Evolutionary conservation across 2,329 filamentous ascomycete genomes (phyloP), one percentile per base, ranked within the genome.

Genomic region (Phaeoacremonium minimum): DNA sequence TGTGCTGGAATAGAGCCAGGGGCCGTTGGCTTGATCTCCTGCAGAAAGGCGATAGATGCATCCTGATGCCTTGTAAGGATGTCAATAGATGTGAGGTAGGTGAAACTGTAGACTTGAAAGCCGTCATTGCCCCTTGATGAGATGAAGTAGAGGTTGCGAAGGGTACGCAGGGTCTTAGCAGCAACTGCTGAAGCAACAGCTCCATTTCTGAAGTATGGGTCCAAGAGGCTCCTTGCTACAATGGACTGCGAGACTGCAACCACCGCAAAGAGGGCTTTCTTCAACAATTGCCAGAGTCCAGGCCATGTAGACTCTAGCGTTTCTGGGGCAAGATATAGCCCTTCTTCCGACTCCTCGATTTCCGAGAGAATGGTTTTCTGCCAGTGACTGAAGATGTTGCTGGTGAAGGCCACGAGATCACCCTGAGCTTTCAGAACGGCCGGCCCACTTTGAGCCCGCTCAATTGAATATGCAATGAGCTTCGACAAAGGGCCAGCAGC

Each of bases 21-120:
- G 42, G 61, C 49, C 17, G 54, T 45, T 2, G 66, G 63, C 4
- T 73, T 71, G 33, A 84, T 83, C 15, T 75, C 73, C 42, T 70
- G 67, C 16, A 95, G 63, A 48, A 94, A 87, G 15, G 73, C 68
- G 42, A 83, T 75, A 4, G 79, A 73, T 18, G 85, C 73, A 9
- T 69, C 64, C 0, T 83, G 75, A 48, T 87, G 84, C n/a, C 80
- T 77, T 7, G 83, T 72, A 5, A 95, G 72, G 28, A 89, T 80
- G 57, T 96, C 90, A 44, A 95, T 79, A 4, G 88, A 82, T 1
- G 86, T 80, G 15, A 94, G 72, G 50, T 89, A 88, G 17, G 87
- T 83, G 53, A 95, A 95, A 2, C 76, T 80, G 58, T 95, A 91
- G 40, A 87, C 85, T 36, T 90, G 87, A 50, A 94, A 95, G 2